Base-by-base conservation (phyloP, 495 filamentous ascomycete species). In the Rostrohypoxylon terebratum region DNA sequence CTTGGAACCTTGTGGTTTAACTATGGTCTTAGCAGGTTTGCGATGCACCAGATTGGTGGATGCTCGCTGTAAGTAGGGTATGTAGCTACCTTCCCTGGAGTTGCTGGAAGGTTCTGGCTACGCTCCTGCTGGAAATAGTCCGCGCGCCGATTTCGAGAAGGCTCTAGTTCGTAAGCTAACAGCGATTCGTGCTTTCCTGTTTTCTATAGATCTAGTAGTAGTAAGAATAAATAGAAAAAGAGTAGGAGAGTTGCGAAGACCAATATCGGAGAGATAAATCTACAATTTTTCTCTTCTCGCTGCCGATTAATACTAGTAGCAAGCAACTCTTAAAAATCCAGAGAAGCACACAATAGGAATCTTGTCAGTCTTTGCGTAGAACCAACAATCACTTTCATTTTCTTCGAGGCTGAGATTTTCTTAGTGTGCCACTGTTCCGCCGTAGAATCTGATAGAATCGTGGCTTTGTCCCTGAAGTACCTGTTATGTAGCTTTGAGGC, bases 381-480 rank as follows among this genome's bases (percentile, higher is more conserved):
- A 58, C 40, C 55, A 62, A 71, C 62, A 28, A 53, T 58, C 13
- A 42, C 38, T 42, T 42, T n/a, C 16, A 6, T 20, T 34, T 36
- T 54, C 8, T 65, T 72, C 73, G 59, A 76, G 70, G 75, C 73
- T 77, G 76, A 76, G 57, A 62, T 65, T 66, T 63, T 50, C 63
- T 68, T 53, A 60, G 68, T 66, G 76, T 71, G 76, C 74, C 76
- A 75, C 76, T 61, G 63, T 63, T 68, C 53, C 65, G 68, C 68
- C 76, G 68, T 78, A 73, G 76, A 78, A 78, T 76, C 76, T 47
- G 63, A 78, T 78, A 44, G 76, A 78, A 78, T 78, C 76, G 76
- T 78, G 76, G 76, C 76, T 71, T 66, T 25, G 18, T 58, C 33
- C 9, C 10, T 4, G 3, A 75, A 48, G 75, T 77, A 77, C 55